A percentile compares a stretch with the other conserved stretches of the same genome.
These are phyloP conservation scores for Buddleja alternifolia DNA, from an alignment of 257 asterid genomes.

Conservation along the genomic window DNA sequence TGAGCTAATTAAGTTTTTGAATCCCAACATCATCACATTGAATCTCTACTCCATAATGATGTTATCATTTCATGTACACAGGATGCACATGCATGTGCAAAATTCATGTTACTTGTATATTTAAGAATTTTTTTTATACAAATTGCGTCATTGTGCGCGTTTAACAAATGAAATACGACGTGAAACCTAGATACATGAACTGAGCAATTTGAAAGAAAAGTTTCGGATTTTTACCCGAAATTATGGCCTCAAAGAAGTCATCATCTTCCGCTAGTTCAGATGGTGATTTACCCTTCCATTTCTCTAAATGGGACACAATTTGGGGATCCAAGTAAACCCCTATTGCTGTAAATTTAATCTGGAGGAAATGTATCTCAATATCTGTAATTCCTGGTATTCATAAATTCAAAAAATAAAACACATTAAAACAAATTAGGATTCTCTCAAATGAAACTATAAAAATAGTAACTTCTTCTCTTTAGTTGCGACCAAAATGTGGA, in stretches of 20 bases:
- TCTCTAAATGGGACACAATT: conserved; percentile 56
- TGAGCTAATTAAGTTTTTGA: too few relatives aligned
- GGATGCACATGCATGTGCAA: too few relatives aligned
- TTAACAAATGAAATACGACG: too few relatives aligned
- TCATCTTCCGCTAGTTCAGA: conserved; percentile 63
- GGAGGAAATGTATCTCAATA: conserved; percentile 92
- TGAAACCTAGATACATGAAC: too few relatives aligned
- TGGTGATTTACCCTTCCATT: conserved; percentile 73
- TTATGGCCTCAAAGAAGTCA: conserved; percentile 69
- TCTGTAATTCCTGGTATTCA: conserved; percentile 73
- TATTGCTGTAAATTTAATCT: conserved; percentile 91
- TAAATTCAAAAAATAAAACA: neutral
- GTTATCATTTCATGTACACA: too few relatives aligned
- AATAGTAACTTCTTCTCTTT: neutral
- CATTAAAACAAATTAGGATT: neutral
- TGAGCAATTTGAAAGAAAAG: neutral
- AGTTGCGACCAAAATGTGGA: neutral
- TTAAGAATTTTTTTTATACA: too few relatives aligned
- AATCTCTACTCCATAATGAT: too few relatives aligned
- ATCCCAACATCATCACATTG: too few relatives aligned
- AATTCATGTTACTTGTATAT: too few relatives aligned
- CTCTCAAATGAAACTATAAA: neutral
- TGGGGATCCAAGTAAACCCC: conserved; percentile 88
- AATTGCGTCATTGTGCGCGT: too few relatives aligned
- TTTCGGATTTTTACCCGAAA: conserved; percentile 48